A percentile compares a stretch with the other conserved stretches of the same genome.
These are phyloP conservation scores for Monosporascus sp. DNA, from an alignment of 2,329 filamentous ascomycete species.

Conservation along the genomic window DNA sequence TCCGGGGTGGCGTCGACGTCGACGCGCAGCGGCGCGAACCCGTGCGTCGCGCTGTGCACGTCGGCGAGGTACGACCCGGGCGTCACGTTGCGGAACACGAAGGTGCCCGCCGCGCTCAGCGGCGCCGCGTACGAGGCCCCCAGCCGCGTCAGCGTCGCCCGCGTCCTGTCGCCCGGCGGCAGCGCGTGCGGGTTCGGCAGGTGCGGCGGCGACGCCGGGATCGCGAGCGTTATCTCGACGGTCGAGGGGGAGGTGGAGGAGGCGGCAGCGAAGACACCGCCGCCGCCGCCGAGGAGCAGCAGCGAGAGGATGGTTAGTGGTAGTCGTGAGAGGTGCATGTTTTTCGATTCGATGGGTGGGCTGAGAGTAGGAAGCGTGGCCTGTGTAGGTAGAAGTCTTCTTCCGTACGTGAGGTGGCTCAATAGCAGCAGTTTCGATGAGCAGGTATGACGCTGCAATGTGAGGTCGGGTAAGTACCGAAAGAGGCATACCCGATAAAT, in stretches of 20 bases:
- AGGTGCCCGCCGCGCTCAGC: slow-evolving; percentile 62
- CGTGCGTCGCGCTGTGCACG: slow-evolving; percentile 67
- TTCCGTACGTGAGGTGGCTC: too few relatives aligned
- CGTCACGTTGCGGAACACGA: slow-evolving; percentile 69
- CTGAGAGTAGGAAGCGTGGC: too few relatives aligned
- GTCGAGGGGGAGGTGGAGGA: slow-evolving; percentile 26
- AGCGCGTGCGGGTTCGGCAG: slow-evolving; percentile 48
- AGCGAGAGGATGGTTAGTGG: slow-evolving; percentile 19
- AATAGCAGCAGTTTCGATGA: too few relatives aligned
- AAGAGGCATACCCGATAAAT: too few relatives aligned
- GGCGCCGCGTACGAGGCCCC: slow-evolving; percentile 45
- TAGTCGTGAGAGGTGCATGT: not conserved
- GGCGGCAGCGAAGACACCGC: slow-evolving; percentile 26
- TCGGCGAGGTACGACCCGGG: slow-evolving; percentile 76
- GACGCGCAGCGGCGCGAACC: slow-evolving; percentile 74
- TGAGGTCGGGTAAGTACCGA: too few relatives aligned
- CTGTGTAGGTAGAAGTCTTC: too few relatives aligned
- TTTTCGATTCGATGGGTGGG: not conserved
- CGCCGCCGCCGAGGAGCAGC: slow-evolving; percentile 29
- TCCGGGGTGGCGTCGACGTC: slow-evolving; percentile 49
- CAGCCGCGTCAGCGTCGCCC: slow-evolving; percentile 52
- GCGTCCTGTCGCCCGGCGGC: slow-evolving; percentile 52
- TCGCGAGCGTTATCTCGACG: slow-evolving; percentile 35
- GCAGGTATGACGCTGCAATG: too few relatives aligned
- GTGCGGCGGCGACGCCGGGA: slow-evolving; percentile 30